These are phyloP conservation scores for Stentor roeselii DNA, from an alignment of 73 alveolate species.

Conservation along the genomic window DNA sequence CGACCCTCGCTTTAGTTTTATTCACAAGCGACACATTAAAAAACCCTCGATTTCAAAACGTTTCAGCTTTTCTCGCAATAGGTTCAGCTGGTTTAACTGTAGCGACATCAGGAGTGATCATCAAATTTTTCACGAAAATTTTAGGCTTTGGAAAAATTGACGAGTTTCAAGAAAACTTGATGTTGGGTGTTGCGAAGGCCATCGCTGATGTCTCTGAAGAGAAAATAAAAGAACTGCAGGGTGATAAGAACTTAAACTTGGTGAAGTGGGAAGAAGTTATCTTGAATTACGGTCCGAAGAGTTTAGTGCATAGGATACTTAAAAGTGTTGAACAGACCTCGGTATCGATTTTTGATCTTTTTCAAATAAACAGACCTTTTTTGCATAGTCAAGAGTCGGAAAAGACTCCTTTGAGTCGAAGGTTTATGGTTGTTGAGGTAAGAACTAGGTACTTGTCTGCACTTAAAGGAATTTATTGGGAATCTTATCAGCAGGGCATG, in stretches of 20 bases:
- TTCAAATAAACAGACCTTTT: conserved; percentile 24
- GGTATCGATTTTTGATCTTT: conserved; percentile 26
- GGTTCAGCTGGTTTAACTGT: conserved; percentile 59
- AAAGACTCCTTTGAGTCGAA: conserved; percentile 9
- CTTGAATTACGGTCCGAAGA: conserved; percentile 33
- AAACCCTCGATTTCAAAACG: conserved; percentile 37
- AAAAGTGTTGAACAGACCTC: conserved; percentile 25
- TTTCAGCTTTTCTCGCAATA: conserved; percentile 56
- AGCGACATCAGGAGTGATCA: conserved; percentile 18
- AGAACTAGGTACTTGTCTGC: conserved; percentile 57
- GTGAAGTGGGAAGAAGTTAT: conserved; percentile 39
- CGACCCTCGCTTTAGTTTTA: conserved; percentile 58
- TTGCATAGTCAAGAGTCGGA: background rate
- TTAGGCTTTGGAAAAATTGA: conserved; percentile 30
- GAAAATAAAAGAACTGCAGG: conserved; percentile 19
- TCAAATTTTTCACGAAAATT: conserved; percentile 29
- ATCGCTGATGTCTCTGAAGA: conserved; percentile 40
- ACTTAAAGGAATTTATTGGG: conserved; percentile 64
- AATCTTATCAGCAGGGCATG: conserved; percentile 19
- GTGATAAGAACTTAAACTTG: conserved; percentile 28
- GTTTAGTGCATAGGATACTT: conserved; percentile 28
- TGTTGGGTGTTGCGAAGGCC: conserved; percentile 38
- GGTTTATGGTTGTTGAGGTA: conserved; percentile 36
- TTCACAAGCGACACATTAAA: conserved; percentile 36
- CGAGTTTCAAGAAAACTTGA: conserved; percentile 35